These are phyloP conservation scores for Trifolium repens DNA, from an alignment of 306 rosid species.

Conservation along the genomic window DNA sequence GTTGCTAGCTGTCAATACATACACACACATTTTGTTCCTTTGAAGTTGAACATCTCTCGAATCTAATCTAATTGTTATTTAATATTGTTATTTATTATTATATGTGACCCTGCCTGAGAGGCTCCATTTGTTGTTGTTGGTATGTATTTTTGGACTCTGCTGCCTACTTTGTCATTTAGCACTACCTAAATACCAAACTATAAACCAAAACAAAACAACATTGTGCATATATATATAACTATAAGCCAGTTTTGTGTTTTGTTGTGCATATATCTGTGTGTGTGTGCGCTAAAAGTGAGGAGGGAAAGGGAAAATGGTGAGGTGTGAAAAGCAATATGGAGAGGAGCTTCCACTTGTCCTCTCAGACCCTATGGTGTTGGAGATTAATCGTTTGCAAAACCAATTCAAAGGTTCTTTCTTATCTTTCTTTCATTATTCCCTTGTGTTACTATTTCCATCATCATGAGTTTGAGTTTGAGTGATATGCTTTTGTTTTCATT, in stretches of 20 bases:
- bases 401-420: constrained; percentile 66
- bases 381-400: constrained; percentile 78
- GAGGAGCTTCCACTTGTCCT: constrained; percentile 57
- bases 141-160: constrained; percentile 16
- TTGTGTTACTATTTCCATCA: constrained; percentile 24
- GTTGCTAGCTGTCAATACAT: neutral
- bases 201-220: constrained; percentile 4
- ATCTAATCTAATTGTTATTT: constrained; percentile 6
- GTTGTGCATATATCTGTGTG: neutral
- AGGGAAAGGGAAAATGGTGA: constrained; percentile 48
- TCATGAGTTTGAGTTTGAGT: neutral
- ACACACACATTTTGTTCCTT: constrained; percentile 36
- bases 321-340: constrained; percentile 58
- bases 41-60: neutral
- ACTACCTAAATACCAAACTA: constrained; percentile 13
- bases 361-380: constrained; percentile 68
- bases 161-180: constrained; percentile 22
- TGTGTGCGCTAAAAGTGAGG: constrained; percentile 15
- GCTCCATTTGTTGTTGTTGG: constrained; percentile 29
- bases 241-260: neutral
- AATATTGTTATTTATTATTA: neutral
- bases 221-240: constrained; percentile 23
- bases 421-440: constrained; percentile 20
- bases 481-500: constrained; percentile 27
- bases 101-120: constrained; percentile 13